Evolutionary conservation across 805 yeast genomes (phyloP).

Genomic region (Monosporozyma unispora): DNA sequence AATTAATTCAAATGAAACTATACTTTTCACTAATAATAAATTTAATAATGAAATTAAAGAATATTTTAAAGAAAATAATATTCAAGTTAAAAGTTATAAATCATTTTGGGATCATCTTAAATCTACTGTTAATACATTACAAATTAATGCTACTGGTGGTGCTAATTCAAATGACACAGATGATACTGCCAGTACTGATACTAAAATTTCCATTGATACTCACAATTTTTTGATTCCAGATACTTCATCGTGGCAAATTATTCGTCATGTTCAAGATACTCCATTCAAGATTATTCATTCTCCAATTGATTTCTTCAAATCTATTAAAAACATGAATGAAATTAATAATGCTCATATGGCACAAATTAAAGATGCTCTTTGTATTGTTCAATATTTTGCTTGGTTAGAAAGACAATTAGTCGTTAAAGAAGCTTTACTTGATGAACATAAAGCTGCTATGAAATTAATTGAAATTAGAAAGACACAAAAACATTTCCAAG

Average conservation of each 20-base stretch:
- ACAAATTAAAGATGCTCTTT: slow-evolving; percentile 77
- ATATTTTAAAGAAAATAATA: slow-evolving; percentile 37
- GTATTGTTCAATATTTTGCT: slow-evolving; percentile 61
- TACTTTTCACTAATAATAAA: slow-evolving; percentile 46
- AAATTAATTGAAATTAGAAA: slow-evolving; percentile 49
- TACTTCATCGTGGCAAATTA: slow-evolving; percentile 60
- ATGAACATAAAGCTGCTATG: slow-evolving; percentile 59
- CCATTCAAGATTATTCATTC: slow-evolving; percentile 37
- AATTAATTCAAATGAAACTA: slow-evolving; percentile 36
- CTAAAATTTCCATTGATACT: not conserved
- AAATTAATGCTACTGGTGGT: slow-evolving; percentile 9
- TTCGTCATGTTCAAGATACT: slow-evolving; percentile 33
- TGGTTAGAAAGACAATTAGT: slow-evolving; percentile 67
- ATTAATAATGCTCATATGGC: slow-evolving; percentile 62
- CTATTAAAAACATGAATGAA: slow-evolving; percentile 68
- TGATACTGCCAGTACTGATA: not conserved
- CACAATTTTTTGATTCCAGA: slow-evolving; percentile 40
- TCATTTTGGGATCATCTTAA: slow-evolving; percentile 50
- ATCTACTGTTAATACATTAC: slow-evolving; percentile 4
- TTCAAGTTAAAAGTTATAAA: slow-evolving; percentile 45
- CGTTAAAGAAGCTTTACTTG: slow-evolving; percentile 35
- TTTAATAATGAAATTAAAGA: slow-evolving; percentile 31
- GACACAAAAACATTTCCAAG: slow-evolving; percentile 47
- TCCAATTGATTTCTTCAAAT: slow-evolving; percentile 60
- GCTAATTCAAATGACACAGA: not conserved